phyloP scores from a whole-genome alignment of 768 basidiomycete species.

The Pleurotus giganteus region DNA sequence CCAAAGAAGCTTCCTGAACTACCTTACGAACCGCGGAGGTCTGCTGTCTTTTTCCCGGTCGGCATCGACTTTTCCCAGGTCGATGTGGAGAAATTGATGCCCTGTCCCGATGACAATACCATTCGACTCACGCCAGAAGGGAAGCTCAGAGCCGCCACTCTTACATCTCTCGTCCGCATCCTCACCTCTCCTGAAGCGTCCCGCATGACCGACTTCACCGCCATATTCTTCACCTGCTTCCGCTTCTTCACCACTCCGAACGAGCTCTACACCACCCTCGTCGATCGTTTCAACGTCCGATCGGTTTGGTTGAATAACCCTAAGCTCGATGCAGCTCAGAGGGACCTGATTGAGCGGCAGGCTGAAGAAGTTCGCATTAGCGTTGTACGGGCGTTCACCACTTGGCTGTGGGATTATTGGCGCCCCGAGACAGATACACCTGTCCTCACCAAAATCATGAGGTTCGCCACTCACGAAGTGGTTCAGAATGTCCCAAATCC shows the following conservation, averaged over 20 bases:
- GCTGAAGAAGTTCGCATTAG: conserved; percentile 51
- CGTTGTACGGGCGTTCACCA: conserved; percentile 57
- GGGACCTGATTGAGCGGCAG: conserved; percentile 35
- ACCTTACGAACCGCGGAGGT: conserved; percentile 1
- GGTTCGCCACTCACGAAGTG: neutral
- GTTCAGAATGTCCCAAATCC: neutral
- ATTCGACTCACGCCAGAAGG: conserved; percentile 25
- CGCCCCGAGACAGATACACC: conserved; percentile 46
- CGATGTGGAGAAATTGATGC: conserved; percentile 3
- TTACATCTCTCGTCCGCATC: conserved; percentile 42
- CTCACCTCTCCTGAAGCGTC: conserved; percentile 41
- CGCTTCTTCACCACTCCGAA: conserved; percentile 59
- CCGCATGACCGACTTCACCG: conserved; percentile 39
- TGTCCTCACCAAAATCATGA: conserved; percentile 24
- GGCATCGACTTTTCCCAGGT: neutral
- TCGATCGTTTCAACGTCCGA: conserved; percentile 45
- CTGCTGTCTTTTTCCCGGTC: conserved; percentile 1
- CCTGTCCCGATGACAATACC: conserved; percentile 13
- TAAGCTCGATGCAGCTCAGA: conserved; percentile 29
- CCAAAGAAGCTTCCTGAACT: neutral
- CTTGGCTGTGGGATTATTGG: conserved; percentile 79
- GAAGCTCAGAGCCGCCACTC: conserved; percentile 29
- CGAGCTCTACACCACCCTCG: conserved; percentile 36
- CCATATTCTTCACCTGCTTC: conserved; percentile 70
- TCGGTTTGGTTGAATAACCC: conserved; percentile 24